Evolutionary conservation across 1,284 basidiomycete genomes (phyloP).

Genomic region (Boletus smithii): DNA sequence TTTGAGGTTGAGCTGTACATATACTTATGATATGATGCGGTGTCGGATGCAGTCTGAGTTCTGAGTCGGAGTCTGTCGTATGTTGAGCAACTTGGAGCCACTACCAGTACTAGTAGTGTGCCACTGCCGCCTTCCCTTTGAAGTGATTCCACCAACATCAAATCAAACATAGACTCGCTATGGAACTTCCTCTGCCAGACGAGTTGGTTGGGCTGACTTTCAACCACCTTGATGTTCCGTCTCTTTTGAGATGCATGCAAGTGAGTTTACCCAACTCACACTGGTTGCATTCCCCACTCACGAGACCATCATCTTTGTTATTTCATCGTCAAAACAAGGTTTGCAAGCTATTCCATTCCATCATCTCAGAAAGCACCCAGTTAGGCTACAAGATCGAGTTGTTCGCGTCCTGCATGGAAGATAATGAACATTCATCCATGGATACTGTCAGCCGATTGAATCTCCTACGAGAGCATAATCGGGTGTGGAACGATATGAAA

Average conservation of each 20-base stretch:
- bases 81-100: no score
- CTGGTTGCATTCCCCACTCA: background rate
- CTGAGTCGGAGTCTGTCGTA: no score
- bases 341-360: slow-evolving; percentile 40
- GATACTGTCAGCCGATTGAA: slow-evolving; percentile 38
- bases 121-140: background rate
- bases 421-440: slow-evolving; percentile 35
- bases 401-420: slow-evolving; percentile 44
- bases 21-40: no score
- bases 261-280: slow-evolving; percentile 13
- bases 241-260: slow-evolving; percentile 28
- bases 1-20: no score
- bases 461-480: slow-evolving; percentile 40
- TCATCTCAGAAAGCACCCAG: slow-evolving; percentile 38
- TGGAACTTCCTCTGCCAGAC: slow-evolving; percentile 25
- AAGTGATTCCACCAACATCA: background rate
- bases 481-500: slow-evolving; percentile 44
- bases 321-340: slow-evolving; percentile 37
- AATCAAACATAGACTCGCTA: no score
- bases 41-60: no score
- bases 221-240: slow-evolving; percentile 24
- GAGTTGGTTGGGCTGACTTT: slow-evolving; percentile 22
- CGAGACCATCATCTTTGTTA: background rate
- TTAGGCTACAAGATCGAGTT: slow-evolving; percentile 53
- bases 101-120: no score